phyloP scores from a whole-genome alignment of 2,329 filamentous ascomycete species.

The Mycosphaerella arachidis region DNA sequence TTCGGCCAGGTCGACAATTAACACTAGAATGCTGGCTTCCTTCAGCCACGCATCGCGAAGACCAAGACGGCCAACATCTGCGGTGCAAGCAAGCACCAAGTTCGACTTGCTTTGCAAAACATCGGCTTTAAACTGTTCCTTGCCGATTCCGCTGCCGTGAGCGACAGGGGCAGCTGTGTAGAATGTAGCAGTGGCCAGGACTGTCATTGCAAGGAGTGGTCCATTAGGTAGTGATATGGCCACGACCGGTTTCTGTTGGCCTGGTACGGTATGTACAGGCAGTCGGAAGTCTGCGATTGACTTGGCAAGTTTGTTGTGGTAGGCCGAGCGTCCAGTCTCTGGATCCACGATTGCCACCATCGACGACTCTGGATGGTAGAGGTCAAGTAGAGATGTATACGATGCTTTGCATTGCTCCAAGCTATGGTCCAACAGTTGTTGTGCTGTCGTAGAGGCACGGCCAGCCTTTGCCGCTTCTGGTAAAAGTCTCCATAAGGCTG shows the following conservation, averaged over 20 bases:
- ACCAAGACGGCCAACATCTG: constrained; percentile 40
- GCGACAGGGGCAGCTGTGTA: constrained; percentile 53
- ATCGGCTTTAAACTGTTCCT: constrained; percentile 50
- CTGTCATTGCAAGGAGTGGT: constrained; percentile 49
- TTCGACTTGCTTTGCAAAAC: constrained; percentile 46
- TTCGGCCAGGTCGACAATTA: constrained; percentile 38
- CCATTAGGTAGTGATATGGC: constrained; percentile 53
- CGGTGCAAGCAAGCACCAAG: constrained; percentile 44
- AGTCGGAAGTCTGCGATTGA: constrained; percentile 27
- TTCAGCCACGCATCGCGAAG: constrained; percentile 35
- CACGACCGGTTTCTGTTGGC: constrained; percentile 40
- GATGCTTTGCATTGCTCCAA: constrained; percentile 26
- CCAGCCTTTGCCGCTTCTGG: constrained; percentile 37
- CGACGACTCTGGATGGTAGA: constrained; percentile 24
- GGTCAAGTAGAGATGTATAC: constrained; percentile 27
- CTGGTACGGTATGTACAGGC: not conserved
- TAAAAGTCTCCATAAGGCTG: constrained; percentile 35
- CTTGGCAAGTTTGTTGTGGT: constrained; percentile 24
- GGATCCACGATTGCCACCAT: constrained; percentile 30
- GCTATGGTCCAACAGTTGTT: constrained; percentile 19
- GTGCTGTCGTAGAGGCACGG: constrained; percentile 11
- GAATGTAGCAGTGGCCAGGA: constrained; percentile 47
- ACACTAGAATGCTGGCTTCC: constrained; percentile 37
- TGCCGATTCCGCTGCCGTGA: constrained; percentile 41
- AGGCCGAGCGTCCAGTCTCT: constrained; percentile 23